A percentile compares a stretch with the other conserved stretches of the same genome.
Conservation (phyloP, 2,329 filamentous ascomycete genomes). For the Xylaria sp. region DNA sequence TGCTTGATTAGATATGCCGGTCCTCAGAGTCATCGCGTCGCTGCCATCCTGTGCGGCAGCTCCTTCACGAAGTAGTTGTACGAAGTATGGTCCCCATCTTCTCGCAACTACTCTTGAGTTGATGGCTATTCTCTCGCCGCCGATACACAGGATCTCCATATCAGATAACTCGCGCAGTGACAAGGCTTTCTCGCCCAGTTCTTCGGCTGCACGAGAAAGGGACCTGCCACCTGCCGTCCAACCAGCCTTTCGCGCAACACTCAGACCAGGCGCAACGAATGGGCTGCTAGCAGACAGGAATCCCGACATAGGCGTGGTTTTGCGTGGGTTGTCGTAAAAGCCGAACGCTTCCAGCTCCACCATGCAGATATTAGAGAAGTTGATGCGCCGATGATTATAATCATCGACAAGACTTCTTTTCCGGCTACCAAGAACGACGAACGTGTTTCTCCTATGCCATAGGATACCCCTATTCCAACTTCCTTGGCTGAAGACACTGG, state of each 20-base stretch:
- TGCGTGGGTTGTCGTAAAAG: conserved; percentile 90
- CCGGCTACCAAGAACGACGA: conserved; percentile 90
- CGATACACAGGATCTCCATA: conserved; percentile 93
- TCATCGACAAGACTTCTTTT: conserved; percentile 93
- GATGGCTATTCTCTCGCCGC: conserved; percentile 85
- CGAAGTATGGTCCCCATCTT: conserved; percentile 94
- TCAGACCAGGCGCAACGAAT: conserved; percentile 53
- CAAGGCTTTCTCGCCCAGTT: conserved; percentile 76
- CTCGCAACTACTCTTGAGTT: conserved; percentile 85
- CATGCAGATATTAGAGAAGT: conserved; percentile 94
- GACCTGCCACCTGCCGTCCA: conserved; percentile 69
- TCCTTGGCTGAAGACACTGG: conserved; percentile 89
- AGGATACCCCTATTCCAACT: conserved; percentile 96
- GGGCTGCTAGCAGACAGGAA: conserved; percentile 79
- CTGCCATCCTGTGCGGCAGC: conserved; percentile 65
- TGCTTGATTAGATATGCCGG: conserved; percentile 51
- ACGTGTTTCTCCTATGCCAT: conserved; percentile 90
- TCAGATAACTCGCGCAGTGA: conserved; percentile 80
- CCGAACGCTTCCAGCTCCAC: conserved; percentile 97
- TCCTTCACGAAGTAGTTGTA: conserved; percentile 81
- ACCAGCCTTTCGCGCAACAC: conserved; percentile 53
- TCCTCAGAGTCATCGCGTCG: conserved; percentile 70
- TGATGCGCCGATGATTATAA: conserved; percentile 96
- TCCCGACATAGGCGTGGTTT: conserved; percentile 68
- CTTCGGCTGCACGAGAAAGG: conserved; percentile 72